phyloP scores from a whole-genome alignment of 176 grass and related monocot species.

The Saccharum spontaneum region DNA sequence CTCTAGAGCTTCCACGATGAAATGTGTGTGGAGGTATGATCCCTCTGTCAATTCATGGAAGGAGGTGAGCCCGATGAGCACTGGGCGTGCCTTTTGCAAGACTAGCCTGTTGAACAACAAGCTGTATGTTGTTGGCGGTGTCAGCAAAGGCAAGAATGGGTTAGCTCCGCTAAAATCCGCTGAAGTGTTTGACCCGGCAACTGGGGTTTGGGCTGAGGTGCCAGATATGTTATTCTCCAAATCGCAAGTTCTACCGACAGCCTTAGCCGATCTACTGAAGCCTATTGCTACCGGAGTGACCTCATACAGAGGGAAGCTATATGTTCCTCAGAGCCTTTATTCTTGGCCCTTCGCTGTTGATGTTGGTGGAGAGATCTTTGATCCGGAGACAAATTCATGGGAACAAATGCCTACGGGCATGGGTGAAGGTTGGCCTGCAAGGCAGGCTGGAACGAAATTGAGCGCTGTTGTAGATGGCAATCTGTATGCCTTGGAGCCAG shows the following conservation, averaged over 20 bases:
- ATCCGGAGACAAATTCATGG: slow-evolving; percentile 65
- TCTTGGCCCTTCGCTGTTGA: slow-evolving; percentile 82
- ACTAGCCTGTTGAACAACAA: slow-evolving; percentile 69
- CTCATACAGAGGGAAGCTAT: slow-evolving; percentile 63
- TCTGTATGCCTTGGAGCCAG: slow-evolving; percentile 76
- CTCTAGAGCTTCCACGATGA: slow-evolving; percentile 49
- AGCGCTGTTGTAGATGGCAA: slow-evolving; percentile 60
- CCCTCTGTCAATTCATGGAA: slow-evolving; percentile 70
- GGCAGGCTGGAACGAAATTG: slow-evolving; percentile 69
- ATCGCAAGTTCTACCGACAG: slow-evolving; percentile 45
- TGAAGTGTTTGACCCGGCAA: slow-evolving; percentile 77
- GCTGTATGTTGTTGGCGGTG: slow-evolving; percentile 82
- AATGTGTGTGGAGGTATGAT: slow-evolving; percentile 65
- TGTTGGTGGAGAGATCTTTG: slow-evolving; percentile 73
- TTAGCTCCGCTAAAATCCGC: slow-evolving; percentile 64
- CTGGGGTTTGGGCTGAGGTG: slow-evolving; percentile 53
- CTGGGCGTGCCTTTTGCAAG: slow-evolving; percentile 68
- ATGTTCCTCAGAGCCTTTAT: slow-evolving; percentile 82
- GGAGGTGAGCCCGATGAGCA: slow-evolving; percentile 64
- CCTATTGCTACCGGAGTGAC: slow-evolving; percentile 67
- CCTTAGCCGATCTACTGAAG: slow-evolving; percentile 64
- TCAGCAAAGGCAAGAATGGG: slow-evolving; percentile 44
- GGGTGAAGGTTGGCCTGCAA: slow-evolving; percentile 79
- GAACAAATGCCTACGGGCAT: slow-evolving; percentile 71
- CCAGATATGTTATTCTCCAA: slow-evolving; percentile 77